Evolutionary conservation across 148 eudicot species (phyloP).

Genomic region (Dysphania ambrosioides): DNA sequence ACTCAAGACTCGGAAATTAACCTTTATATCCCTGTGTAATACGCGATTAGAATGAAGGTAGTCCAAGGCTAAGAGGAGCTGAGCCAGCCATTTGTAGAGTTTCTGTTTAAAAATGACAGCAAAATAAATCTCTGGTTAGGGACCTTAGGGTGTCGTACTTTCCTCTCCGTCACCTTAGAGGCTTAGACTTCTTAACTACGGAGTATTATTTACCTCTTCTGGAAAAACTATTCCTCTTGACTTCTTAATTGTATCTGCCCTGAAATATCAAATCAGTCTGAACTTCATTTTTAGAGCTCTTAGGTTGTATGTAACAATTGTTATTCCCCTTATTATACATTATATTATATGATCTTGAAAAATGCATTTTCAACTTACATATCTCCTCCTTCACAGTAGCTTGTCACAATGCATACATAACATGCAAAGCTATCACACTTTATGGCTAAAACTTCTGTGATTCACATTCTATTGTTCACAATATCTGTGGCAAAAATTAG

Average conservation of each 20-base stretch:
- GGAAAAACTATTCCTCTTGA: conserved; percentile 74
- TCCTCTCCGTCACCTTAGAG: background rate
- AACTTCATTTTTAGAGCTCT: conserved; percentile 8
- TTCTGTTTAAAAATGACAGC: conserved; percentile 44
- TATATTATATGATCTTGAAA: background rate
- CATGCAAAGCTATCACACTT: background rate
- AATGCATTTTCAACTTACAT: conserved; percentile 51
- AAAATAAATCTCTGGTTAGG: background rate
- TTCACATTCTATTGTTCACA: background rate
- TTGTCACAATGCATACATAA: conserved; percentile 73
- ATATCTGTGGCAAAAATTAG: background rate
- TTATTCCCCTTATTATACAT: background rate
- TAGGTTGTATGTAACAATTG: too few species aligned
- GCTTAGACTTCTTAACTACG: background rate
- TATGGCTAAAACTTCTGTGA: background rate
- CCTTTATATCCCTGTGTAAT: conserved; percentile 95
- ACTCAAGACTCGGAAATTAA: conserved; percentile 9
- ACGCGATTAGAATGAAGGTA: conserved; percentile 92
- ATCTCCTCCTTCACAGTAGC: conserved; percentile 93
- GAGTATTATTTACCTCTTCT: conserved; percentile 66
- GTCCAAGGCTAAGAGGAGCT: conserved; percentile 82
- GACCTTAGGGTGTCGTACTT: background rate
- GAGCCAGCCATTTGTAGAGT: conserved; percentile 95
- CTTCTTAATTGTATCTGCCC: conserved; percentile 64
- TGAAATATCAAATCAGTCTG: conserved; percentile 25